Conservation (phyloP, 306 rosid genomes). For the Lathyrus aphaca region DNA sequence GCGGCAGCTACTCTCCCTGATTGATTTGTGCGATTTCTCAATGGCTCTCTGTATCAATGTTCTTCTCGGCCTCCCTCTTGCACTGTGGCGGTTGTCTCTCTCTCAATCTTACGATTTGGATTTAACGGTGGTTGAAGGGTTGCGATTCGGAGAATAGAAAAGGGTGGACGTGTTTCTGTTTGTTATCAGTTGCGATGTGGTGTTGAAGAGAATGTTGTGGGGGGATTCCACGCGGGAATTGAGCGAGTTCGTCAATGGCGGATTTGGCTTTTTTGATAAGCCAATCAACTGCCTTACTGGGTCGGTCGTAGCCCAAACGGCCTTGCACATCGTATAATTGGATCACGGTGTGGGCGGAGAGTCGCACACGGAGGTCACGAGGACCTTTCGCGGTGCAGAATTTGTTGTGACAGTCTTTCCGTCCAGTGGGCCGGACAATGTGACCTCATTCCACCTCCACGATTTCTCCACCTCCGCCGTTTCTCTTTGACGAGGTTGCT, state of each 20-base stretch:
- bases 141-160: no score
- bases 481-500: constrained; percentile 44
- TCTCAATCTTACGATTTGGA: no score
- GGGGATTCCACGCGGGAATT: constrained; percentile 83
- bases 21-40: no score
- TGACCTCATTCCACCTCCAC: constrained; percentile 93
- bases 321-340: constrained; percentile 98
- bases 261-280: constrained; percentile 84
- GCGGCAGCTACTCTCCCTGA: no score
- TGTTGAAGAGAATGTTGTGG: constrained; percentile 19
- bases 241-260: constrained; percentile 83
- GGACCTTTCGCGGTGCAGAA: constrained; percentile 95
- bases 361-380: constrained; percentile 88
- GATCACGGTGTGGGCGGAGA: constrained; percentile 88
- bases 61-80: no score
- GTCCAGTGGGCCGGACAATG: constrained; percentile 82
- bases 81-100: no score
- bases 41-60: no score
- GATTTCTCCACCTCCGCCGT: constrained; percentile 77
- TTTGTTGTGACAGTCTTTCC: constrained; percentile 96
- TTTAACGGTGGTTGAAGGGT: no score
- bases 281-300: constrained; percentile 99
- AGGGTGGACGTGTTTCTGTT: no score
- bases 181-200: no score
- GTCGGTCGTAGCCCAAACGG: constrained; percentile 94